phyloP scores from a whole-genome alignment of 2,329 filamentous ascomycete genomes.

The Ophiocordyceps polyrhachis-furcata region DNA sequence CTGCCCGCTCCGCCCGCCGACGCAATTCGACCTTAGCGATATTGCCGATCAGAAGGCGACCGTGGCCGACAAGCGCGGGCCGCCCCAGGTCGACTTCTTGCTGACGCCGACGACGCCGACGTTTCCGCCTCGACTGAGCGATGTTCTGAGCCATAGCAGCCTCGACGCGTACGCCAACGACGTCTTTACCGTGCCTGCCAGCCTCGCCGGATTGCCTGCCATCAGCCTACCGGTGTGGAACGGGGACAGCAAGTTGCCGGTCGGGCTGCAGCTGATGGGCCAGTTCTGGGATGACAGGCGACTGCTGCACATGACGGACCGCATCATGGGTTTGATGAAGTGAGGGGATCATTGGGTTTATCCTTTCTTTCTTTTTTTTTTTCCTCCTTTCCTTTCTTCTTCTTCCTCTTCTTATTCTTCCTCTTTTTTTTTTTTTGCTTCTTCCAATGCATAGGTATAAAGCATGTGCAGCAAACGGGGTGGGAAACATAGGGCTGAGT shows the following conservation, averaged over 20 bases:
- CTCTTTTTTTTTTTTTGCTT: too few species aligned
- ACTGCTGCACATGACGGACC: slow-evolving; percentile 38
- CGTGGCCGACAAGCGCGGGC: slow-evolving; percentile 37
- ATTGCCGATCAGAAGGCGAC: slow-evolving; percentile 29
- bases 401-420: too few species aligned
- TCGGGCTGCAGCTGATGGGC: slow-evolving; percentile 59
- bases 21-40: slow-evolving; percentile 40
- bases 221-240: slow-evolving; percentile 51
- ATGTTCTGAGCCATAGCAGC: slow-evolving; percentile 33
- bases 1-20: slow-evolving; percentile 45
- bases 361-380: not conserved
- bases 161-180: slow-evolving; percentile 83
- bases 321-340: slow-evolving; percentile 4
- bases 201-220: slow-evolving; percentile 75
- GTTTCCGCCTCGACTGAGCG: slow-evolving; percentile 44
- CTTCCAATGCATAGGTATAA: not conserved
- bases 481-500: not conserved
- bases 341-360: not conserved
- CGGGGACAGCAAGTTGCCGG: slow-evolving; percentile 14
- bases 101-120: slow-evolving; percentile 76
- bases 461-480: not conserved
- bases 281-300: slow-evolving; percentile 60
- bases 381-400: not conserved
- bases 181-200: slow-evolving; percentile 88
- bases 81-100: slow-evolving; percentile 61